Base-by-base conservation (phyloP, 2,329 filamentous ascomycete genomes). In the Rugonectria rugulosa region DNA sequence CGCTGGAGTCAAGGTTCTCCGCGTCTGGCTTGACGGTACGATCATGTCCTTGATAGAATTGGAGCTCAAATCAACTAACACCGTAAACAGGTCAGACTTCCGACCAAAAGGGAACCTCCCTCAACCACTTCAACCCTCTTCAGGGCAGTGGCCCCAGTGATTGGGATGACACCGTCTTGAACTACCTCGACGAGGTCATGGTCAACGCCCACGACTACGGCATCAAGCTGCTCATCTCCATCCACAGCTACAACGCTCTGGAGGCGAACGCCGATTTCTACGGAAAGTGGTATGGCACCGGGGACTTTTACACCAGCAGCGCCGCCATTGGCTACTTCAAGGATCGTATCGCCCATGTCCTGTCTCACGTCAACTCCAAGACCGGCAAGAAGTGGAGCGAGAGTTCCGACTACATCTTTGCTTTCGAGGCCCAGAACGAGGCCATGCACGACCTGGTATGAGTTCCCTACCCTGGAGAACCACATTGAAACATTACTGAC, bases 401-500 rank as follows among this genome's bases (percentile, higher is more conserved):
- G 36, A 65, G 57, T 42, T 58, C 59, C 1, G 61, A 65, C 27
- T 65, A 67, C 6, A 67, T 64, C 6, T 67, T 64, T 46, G 62
- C 59, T 3, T 66, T 67, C 15, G 59, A 66, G 27, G 61, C 62
- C 5, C 62, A 66, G 10, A 67, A 65, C 4, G 59, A 66, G 26
- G 64, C 59, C 5, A 61, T 67, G 62, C 59, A 66, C 11, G 46
- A 46, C 1, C 58, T 62, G 44, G 59, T 65, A 40, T 24, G 20
- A 24, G 29, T 8, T 32, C 5, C 12, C 11, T 10, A 15, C 15
- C n/a, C 2, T 19, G 2, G 5, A 4, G 9, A 14, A 11, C 7
- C n/a, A 15, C n/a, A 8, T 5, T 10, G 4, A 11, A 2, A 6
- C 6, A 27, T 2, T 5, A 12, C 12, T 15, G 10, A 17, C 27